phyloP scores from a whole-genome alignment of 257 asterid species.

The Prunella vulgaris region DNA sequence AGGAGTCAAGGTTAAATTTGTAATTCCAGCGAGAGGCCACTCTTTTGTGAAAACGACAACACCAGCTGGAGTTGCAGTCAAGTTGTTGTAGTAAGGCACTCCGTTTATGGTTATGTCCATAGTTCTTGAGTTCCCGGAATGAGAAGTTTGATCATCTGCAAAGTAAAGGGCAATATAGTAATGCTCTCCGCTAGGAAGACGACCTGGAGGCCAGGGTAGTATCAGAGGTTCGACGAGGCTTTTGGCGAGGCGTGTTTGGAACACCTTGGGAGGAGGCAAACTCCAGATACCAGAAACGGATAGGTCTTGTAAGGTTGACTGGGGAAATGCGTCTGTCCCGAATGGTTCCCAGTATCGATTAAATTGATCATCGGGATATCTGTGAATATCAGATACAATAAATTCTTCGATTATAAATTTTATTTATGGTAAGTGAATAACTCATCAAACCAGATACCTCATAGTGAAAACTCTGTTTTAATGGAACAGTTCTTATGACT shows the following conservation, averaged over 20 bases:
- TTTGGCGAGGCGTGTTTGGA: conserved; percentile 45
- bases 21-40: conserved; percentile 81
- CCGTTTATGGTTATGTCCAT: conserved; percentile 64
- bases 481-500: not conserved
- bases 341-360: conserved; percentile 84
- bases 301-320: conserved; percentile 34
- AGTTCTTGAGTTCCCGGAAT: conserved; percentile 45
- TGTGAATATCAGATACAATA: conserved; percentile 11
- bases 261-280: conserved; percentile 67
- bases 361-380: conserved; percentile 85
- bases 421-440: not conserved
- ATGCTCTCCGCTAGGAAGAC: conserved; percentile 33
- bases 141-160: conserved; percentile 51
- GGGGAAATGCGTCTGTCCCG: conserved; percentile 42
- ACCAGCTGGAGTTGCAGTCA: conserved; percentile 62
- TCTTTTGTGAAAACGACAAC: conserved; percentile 52
- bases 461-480: not conserved
- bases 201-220: conserved; percentile 66
- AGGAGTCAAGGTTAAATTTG: conserved; percentile 64
- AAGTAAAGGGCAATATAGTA: conserved; percentile 81
- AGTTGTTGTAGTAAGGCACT: conserved; percentile 49
- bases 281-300: conserved; percentile 88
- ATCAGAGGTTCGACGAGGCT: conserved; percentile 44
- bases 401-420: too few species aligned
- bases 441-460: not conserved